A percentile compares a stretch with the other conserved stretches of the same genome.
phyloP scores from a whole-genome alignment of 495 filamentous ascomycete species.

The Pseudoneurospora amorphoporcata region DNA sequence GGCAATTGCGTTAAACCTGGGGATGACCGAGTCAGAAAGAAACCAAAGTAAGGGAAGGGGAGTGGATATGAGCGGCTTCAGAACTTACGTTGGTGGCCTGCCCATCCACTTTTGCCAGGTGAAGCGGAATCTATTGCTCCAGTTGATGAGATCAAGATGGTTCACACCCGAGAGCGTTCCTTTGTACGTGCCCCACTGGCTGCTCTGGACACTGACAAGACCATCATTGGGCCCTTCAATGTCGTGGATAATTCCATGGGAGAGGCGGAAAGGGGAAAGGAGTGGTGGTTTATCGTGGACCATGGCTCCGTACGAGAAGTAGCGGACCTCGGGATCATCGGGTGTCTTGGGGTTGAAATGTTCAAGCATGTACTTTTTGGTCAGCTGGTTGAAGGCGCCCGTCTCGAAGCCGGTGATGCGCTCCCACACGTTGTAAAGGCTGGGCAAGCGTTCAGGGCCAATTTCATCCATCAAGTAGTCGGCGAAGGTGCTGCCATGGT shows the following conservation, averaged over 20 bases:
- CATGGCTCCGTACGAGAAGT: slow-evolving; percentile 85
- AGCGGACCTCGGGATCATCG: slow-evolving; percentile 63
- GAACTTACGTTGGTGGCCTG: slow-evolving; percentile 54
- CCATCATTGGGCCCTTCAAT: slow-evolving; percentile 85
- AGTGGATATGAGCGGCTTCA: neutral
- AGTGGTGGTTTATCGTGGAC: slow-evolving; percentile 43
- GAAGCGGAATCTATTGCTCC: slow-evolving; percentile 78
- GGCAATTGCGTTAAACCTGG: slow-evolving; percentile 90
- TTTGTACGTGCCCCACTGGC: slow-evolving; percentile 84
- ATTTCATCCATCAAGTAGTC: slow-evolving; percentile 72
- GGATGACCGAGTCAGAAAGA: neutral
- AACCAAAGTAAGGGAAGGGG: neutral
- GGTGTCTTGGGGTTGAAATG: slow-evolving; percentile 76
- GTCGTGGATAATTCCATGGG: slow-evolving; percentile 57
- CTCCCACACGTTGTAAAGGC: slow-evolving; percentile 59
- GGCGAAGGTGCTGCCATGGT: slow-evolving; percentile 75
- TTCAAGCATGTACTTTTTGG: slow-evolving; percentile 66
- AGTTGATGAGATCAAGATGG: slow-evolving; percentile 92
- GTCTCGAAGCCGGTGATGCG: slow-evolving; percentile 57
- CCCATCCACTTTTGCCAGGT: slow-evolving; percentile 57
- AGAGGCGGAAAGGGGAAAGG: slow-evolving; percentile 65
- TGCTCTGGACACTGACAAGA: slow-evolving; percentile 78
- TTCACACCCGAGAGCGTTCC: slow-evolving; percentile 82
- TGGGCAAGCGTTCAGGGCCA: slow-evolving; percentile 49
- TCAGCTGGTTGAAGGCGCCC: slow-evolving; percentile 78